Evolutionary conservation across 352 stramenopile species (phyloP), one percentile per base, ranked within the genome.

Genomic region (Globisporangium mamillatum): DNA sequence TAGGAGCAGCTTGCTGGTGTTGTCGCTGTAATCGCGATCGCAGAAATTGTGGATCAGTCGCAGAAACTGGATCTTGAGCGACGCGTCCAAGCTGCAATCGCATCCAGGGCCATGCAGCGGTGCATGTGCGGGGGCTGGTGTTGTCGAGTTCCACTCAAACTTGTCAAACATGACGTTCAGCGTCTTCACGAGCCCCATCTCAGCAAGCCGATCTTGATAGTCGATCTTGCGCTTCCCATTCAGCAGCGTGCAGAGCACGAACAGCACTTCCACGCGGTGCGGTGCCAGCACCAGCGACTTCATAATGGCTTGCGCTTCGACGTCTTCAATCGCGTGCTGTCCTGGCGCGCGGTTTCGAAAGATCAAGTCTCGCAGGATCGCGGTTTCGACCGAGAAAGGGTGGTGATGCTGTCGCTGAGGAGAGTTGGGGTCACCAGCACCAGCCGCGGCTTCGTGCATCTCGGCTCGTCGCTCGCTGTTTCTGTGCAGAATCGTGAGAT

Each of bases 31-130:
- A 60, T 99, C 95, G 20, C 94, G 88, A 64, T 99, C 97, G 63
- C 95, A 98, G 65, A 98, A 98, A 66, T 99, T 99, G 78, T 99
- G 97, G 48, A 99, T 91, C 12, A 99, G 69, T 1, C 96, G 82
- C 63, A 99, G 74, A 67, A 97, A 99, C 76, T 99, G 96, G 50
- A 99, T 97, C 73, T 97, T 95, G 22, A 99, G 70, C 18, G 94
- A 97, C 48, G 86, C 95, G 60, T 98, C 95, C 36, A 98, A 80
- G 68, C 95, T 98, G 78, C 96, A 99, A 64, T 98, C 94, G 63
- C 97, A 99, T 1, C 85, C 87, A 29, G 87, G 87, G 7, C 87
- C 87, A 58, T 95, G 87, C 1, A 95, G 68, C 5, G 85, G 85
- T 24, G 82, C 72, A 54, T 92, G 80, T 0, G 81, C 60, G 22